A percentile compares a stretch with the other conserved stretches of the same genome.
Conservation (phyloP, 1,139 yeast genomes). For the Candida labiduridarum region DNA sequence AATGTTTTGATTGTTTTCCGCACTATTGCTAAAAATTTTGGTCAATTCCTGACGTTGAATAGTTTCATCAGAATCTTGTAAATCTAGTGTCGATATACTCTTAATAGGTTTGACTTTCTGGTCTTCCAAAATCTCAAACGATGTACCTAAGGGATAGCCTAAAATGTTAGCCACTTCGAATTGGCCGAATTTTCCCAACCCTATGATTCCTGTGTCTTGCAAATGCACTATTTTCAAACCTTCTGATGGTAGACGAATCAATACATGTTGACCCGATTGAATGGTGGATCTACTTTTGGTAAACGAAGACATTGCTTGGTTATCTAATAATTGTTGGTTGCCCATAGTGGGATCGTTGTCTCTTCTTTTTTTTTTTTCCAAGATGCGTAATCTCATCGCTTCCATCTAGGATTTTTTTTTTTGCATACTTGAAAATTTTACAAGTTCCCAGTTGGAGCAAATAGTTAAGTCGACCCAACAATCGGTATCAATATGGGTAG, state of each 20-base stretch:
- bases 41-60: constrained; percentile 43
- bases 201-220: constrained; percentile 58
- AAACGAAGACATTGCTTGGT: background rate
- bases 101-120: constrained; percentile 53
- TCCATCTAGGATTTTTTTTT: constrained; percentile 2
- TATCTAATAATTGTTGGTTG: background rate
- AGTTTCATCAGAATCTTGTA: constrained; percentile 22
- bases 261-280: constrained; percentile 55
- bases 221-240: constrained; percentile 72
- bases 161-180: constrained; percentile 74
- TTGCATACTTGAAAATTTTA: constrained; percentile 2
- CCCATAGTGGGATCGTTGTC: no score
- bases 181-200: constrained; percentile 89
- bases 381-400: constrained; percentile 7
- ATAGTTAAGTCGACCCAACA: background rate
- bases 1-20: constrained; percentile 72
- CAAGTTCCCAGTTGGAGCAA: background rate
- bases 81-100: constrained; percentile 33
- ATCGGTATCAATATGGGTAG: constrained; percentile 66
- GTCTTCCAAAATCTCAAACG: constrained; percentile 79
- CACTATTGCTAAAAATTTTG: constrained; percentile 42
- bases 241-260: constrained; percentile 79
- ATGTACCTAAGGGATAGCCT: constrained; percentile 84
- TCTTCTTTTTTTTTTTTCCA: background rate
- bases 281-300: constrained; percentile 25